A percentile compares a stretch with the other conserved stretches of the same genome.
Conservation (phyloP, 148 eudicot species). For the Nepenthes gracilis region DNA sequence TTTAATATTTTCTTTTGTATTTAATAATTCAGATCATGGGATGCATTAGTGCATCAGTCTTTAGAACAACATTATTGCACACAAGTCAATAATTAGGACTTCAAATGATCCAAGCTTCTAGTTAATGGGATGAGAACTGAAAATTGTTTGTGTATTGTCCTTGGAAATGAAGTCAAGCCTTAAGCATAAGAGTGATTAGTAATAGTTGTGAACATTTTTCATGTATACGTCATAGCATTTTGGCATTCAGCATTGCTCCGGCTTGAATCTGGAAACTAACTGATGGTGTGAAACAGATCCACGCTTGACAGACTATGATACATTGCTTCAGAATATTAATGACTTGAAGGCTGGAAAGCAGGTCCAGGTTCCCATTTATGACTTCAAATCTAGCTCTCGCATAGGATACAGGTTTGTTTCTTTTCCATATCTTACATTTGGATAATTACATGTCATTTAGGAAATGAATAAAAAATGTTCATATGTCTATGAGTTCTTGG, state of each 20-base stretch:
- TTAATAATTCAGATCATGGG: too few relatives aligned
- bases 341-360: conserved; percentile 58
- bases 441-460: neutral
- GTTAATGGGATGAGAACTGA: too few relatives aligned
- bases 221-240: neutral
- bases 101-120: too few relatives aligned
- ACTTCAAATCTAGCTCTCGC: conserved; percentile 79
- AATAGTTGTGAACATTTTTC: too few relatives aligned
- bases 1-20: too few relatives aligned
- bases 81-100: too few relatives aligned
- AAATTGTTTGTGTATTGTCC: too few relatives aligned
- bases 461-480: neutral
- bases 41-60: too few relatives aligned
- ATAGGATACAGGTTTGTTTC: conserved; percentile 57
- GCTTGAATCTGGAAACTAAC: neutral
- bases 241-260: neutral
- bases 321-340: conserved; percentile 70
- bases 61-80: too few relatives aligned
- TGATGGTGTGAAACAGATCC: conserved; percentile 39
- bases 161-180: too few relatives aligned
- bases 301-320: conserved; percentile 89
- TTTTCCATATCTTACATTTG: neutral
- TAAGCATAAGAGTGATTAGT: too few relatives aligned
- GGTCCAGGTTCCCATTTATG: conserved; percentile 81
- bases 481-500: neutral